A percentile compares a stretch with the other conserved stretches of the same genome.
These are phyloP conservation scores for Trichosanthes truncata DNA, from an alignment of 306 rosid genomes.

Conservation along the genomic window DNA sequence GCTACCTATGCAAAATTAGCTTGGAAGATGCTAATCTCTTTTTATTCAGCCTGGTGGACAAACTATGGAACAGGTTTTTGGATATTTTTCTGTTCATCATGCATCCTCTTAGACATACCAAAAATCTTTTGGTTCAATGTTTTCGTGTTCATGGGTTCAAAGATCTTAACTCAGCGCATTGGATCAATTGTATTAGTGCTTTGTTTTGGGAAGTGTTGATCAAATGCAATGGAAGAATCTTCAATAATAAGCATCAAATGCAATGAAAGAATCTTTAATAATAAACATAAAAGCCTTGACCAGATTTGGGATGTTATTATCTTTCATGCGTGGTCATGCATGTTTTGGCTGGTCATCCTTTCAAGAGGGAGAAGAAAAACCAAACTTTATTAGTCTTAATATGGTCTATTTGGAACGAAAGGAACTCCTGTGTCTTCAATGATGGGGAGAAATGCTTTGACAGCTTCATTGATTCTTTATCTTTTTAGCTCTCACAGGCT, in stretches of 20 bases:
- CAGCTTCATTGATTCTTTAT: not conserved
- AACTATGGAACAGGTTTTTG: not conserved
- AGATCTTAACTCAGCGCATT: not conserved
- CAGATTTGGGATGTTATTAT: not conserved
- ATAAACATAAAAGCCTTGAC: not conserved
- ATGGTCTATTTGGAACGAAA: too few species aligned
- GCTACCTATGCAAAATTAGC: not conserved
- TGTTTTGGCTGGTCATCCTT: too few species aligned
- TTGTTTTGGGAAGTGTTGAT: not conserved
- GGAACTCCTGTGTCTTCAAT: too few species aligned
- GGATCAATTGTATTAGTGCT: not conserved
- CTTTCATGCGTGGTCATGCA: not conserved
- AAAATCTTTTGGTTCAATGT: not conserved
- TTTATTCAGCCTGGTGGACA: not conserved
- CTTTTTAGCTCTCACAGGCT: too few species aligned
- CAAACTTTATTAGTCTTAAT: too few species aligned
- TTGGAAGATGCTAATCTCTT: not conserved
- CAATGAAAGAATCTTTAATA: not conserved
- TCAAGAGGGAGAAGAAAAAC: too few species aligned
- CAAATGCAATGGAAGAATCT: not conserved
- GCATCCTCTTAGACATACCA: not conserved
- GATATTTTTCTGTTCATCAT: not conserved
- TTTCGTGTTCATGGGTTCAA: not conserved
- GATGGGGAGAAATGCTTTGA: too few species aligned
- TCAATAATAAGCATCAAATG: not conserved